phyloP scores from a whole-genome alignment of 2,329 filamentous ascomycete genomes.

The Basipetospora chlamydospora region DNA sequence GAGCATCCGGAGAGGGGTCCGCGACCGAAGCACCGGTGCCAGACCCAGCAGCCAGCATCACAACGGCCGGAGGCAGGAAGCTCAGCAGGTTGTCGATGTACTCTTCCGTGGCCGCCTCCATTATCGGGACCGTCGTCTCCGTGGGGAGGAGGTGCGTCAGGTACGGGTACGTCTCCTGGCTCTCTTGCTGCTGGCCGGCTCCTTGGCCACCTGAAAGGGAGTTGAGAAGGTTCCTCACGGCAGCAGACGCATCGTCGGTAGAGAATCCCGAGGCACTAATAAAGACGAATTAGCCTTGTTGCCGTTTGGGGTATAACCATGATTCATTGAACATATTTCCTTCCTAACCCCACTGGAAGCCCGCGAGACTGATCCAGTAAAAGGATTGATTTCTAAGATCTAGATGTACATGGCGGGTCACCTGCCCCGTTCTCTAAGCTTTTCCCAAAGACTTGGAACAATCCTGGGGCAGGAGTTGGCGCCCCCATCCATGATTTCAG shows the following conservation, averaged over 20 bases:
- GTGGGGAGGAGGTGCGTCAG: constrained; percentile 75
- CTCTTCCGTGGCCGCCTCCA: constrained; percentile 49
- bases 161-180: constrained; percentile 58
- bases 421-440: constrained; percentile 1
- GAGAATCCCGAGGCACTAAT: constrained; percentile 41
- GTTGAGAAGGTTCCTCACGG: constrained; percentile 78
- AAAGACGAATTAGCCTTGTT: constrained; percentile 9
- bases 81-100: constrained; percentile 61
- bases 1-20: constrained; percentile 53
- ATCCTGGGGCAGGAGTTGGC: neutral
- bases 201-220: constrained; percentile 52
- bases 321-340: too few relatives aligned
- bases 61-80: constrained; percentile 63
- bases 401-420: constrained; percentile 5
- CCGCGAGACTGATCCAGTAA: too few relatives aligned
- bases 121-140: constrained; percentile 60
- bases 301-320: too few relatives aligned
- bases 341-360: too few relatives aligned
- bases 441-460: neutral
- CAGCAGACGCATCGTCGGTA: constrained; percentile 54
- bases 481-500: too few relatives aligned
- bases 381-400: too few relatives aligned
- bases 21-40: constrained; percentile 37
- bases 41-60: constrained; percentile 57
- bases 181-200: constrained; percentile 18